Conservation (phyloP, 2,329 filamentous ascomycete genomes). For the Diaporthe caulivora region DNA sequence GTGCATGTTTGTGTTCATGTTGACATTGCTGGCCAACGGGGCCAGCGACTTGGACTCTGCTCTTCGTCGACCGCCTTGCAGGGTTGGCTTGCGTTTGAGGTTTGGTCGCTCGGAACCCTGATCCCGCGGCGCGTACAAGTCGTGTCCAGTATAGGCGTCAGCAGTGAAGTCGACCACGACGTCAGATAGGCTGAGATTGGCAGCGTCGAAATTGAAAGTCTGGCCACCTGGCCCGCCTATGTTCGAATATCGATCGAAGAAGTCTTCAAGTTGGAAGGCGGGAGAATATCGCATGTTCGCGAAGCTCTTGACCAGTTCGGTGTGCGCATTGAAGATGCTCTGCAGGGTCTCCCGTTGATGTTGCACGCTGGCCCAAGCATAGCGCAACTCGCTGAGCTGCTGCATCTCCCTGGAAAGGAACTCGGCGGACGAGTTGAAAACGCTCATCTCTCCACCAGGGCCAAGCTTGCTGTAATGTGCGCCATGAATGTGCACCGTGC, state of each 20-base stretch:
- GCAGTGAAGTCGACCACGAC: constrained; percentile 71
- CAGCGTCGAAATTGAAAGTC: constrained; percentile 75
- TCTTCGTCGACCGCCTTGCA: constrained; percentile 53
- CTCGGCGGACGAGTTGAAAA: constrained; percentile 74
- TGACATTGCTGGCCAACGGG: constrained; percentile 50
- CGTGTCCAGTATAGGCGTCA: constrained; percentile 66
- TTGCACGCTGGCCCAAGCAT: constrained; percentile 81
- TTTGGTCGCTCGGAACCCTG: constrained; percentile 50
- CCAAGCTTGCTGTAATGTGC: constrained; percentile 77
- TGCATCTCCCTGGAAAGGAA: constrained; percentile 85
- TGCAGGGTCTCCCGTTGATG: constrained; percentile 85
- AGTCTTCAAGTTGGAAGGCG: constrained; percentile 87
- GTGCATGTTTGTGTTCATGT: constrained; percentile 45
- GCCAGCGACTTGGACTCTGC: constrained; percentile 54
- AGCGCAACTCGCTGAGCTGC: constrained; percentile 80
- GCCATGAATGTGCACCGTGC: constrained; percentile 89
- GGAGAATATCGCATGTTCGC: constrained; percentile 79
- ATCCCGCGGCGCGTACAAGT: constrained; percentile 59
- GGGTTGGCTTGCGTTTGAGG: constrained; percentile 64
- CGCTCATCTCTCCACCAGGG: constrained; percentile 63
- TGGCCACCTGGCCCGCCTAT: constrained; percentile 70
- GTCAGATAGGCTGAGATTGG: constrained; percentile 79
- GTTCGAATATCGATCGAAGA: constrained; percentile 82
- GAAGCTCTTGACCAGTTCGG: constrained; percentile 81
- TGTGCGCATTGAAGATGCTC: constrained; percentile 81